These are phyloP conservation scores for Cladosporium sp. DNA, from an alignment of 2,329 filamentous ascomycete species.

Conservation along the genomic window DNA sequence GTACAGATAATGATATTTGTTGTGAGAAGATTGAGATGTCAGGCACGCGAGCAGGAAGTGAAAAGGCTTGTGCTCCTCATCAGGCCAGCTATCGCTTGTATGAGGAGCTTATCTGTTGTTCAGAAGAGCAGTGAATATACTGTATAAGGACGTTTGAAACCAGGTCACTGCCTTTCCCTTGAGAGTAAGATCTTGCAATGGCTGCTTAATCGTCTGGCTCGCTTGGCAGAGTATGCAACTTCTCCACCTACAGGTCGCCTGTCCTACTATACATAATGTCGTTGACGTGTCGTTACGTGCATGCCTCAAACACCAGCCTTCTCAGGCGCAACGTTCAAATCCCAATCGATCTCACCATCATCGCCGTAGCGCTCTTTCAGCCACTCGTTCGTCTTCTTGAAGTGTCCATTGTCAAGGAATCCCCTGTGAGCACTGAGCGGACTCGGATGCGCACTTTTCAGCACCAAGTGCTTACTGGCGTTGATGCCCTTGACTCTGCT, in stretches of 20 bases:
- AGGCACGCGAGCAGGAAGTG: not conserved
- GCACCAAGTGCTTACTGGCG: conserved; percentile 72
- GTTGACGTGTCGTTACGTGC: not conserved
- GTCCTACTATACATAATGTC: not conserved
- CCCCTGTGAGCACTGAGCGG: conserved; percentile 83
- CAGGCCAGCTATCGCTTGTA: not conserved
- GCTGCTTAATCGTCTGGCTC: not conserved
- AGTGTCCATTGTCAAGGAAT: conserved; percentile 73
- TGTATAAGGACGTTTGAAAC: not conserved
- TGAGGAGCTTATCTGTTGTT: not conserved
- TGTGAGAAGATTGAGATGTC: too few relatives aligned
- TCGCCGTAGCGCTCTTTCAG: conserved; percentile 74
- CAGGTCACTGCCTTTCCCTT: not conserved
- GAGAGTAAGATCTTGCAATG: not conserved
- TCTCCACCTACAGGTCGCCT: not conserved
- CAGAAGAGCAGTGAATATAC: not conserved
- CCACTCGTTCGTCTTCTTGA: conserved; percentile 83
- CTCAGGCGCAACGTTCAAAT: conserved; percentile 54
- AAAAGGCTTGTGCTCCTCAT: not conserved
- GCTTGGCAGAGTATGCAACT: not conserved
- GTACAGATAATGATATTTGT: too few relatives aligned
- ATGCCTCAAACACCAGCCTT: conserved; percentile 41
- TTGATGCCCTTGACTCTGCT: conserved; percentile 77
- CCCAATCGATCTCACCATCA: conserved; percentile 86
- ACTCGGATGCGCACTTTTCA: conserved; percentile 88